Base-by-base conservation (phyloP, 768 basidiomycete genomes). In the Paxillus involutus region DNA sequence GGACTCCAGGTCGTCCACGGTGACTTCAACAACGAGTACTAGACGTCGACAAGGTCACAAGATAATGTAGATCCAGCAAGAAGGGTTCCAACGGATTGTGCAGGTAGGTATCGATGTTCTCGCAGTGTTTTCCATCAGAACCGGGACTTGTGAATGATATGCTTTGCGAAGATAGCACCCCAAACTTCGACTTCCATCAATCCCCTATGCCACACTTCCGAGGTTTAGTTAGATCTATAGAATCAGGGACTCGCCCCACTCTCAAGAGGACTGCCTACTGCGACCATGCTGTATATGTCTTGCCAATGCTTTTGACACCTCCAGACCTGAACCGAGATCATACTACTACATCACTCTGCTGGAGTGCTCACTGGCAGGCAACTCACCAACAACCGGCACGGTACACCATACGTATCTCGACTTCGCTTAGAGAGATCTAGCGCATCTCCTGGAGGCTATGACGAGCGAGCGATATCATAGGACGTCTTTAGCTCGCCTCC, bases 371-470 rank as follows among this genome's bases (percentile, higher is more conserved):
- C n/a, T n/a, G n/a, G n/a, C n/a, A 16, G 45, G 26, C 26, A 26
- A 5, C 26, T 26, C 26, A 26, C 26, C n/a, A 35, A 29, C 43
- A n/a, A 43, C 55, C 33, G 41, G 44, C 54, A n/a, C 37, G 29
- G 9, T 40, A 30, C 51, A 33, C 33, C 30, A 41, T 57, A 44
- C 56, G 37, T 49, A 55, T 37, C 39, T 57, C 43, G 56, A 36
- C 44, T 46, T 32, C 32, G 32, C 32, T 21, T 11, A 32, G 43
- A 26, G 41, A 47, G 46, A 36, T 32, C 32, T 44, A 37, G 48
- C n/a, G n/a, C n/a, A 51, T 42, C 47, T 46, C 21, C 39, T 35
- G 50, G 32, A 54, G 62, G 65, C 60, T 29, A 51, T 65, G 65
- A 40, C 13, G 26, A 19, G 54, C 56, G 40, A 50, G 59, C 58